Conservation (phyloP, 805 yeast genomes). For the Millerago galiae region DNA sequence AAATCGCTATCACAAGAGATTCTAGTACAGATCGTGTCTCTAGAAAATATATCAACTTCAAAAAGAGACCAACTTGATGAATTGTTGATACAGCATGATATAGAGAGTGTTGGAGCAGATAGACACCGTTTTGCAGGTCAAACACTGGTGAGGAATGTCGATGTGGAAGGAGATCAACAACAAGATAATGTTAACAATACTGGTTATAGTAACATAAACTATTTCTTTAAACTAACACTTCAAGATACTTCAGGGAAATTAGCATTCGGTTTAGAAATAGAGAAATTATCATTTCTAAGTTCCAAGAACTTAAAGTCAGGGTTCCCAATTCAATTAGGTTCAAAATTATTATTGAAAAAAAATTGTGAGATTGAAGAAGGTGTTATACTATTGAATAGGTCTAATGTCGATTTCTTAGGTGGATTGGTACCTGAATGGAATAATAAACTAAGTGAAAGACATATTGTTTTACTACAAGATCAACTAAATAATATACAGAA, state of each 20-base stretch:
- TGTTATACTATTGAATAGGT: conserved; percentile 27
- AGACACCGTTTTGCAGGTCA: conserved; percentile 29
- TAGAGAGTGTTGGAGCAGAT: conserved; percentile 56
- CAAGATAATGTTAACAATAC: neutral
- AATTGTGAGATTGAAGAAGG: conserved; percentile 46
- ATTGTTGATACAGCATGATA: conserved; percentile 44
- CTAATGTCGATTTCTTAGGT: conserved; percentile 28
- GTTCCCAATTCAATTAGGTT: conserved; percentile 46
- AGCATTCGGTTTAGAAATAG: conserved; percentile 53
- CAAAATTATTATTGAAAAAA: conserved; percentile 44
- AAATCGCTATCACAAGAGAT: conserved; percentile 21
- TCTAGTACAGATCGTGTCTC: conserved; percentile 49
- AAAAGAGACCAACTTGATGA: conserved; percentile 48
- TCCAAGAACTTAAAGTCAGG: conserved; percentile 18
- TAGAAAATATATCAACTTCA: conserved; percentile 49
- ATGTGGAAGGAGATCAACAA: conserved; percentile 35
- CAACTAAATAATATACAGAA: conserved; percentile 16
- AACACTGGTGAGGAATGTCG: conserved; percentile 38
- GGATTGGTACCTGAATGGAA: conserved; percentile 36
- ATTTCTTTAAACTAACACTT: conserved; percentile 47
- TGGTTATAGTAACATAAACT: conserved; percentile 13
- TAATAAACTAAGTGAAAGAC: conserved; percentile 26
- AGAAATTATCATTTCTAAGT: conserved; percentile 43
- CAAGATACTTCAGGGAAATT: conserved; percentile 47
- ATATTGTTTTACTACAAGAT: conserved; percentile 24